Evolutionary conservation across 2,329 filamentous ascomycete species (phyloP).

Genomic region (Aspergillus novofumigatus): DNA sequence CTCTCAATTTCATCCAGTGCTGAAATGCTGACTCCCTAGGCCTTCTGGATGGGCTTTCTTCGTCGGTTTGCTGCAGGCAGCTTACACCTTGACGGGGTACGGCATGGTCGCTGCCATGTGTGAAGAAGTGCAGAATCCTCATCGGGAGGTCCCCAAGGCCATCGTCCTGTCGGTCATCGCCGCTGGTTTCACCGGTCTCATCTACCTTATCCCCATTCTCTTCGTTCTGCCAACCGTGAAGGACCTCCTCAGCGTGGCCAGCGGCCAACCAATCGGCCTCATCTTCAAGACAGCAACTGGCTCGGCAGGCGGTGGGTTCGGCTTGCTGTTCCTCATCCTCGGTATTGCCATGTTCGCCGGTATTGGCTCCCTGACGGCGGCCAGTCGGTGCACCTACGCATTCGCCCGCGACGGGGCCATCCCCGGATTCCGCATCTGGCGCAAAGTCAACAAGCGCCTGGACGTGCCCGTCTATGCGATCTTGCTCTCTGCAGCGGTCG

Average conservation of each 20-base stretch:
- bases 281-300: slow-evolving; percentile 74
- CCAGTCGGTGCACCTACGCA: slow-evolving; percentile 70
- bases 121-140: slow-evolving; percentile 66
- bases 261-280: slow-evolving; percentile 70
- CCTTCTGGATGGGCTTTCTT: slow-evolving; percentile 69
- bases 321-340: slow-evolving; percentile 69
- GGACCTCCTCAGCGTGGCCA: slow-evolving; percentile 60
- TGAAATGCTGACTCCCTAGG: slow-evolving; percentile 30
- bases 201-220: slow-evolving; percentile 69
- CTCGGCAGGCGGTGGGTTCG: slow-evolving; percentile 68
- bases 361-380: slow-evolving; percentile 68
- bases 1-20: neutral
- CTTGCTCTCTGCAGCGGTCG: slow-evolving; percentile 62
- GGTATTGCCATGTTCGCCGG: slow-evolving; percentile 75
- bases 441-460: slow-evolving; percentile 59
- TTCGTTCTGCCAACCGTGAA: slow-evolving; percentile 69
- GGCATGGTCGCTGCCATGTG: slow-evolving; percentile 70
- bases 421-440: slow-evolving; percentile 64
- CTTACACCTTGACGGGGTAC: slow-evolving; percentile 51
- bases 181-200: slow-evolving; percentile 60
- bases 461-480: slow-evolving; percentile 69
- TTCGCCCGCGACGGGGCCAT: slow-evolving; percentile 73
- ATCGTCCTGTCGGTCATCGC: slow-evolving; percentile 67
- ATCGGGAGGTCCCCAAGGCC: slow-evolving; percentile 65
- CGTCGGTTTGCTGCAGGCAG: slow-evolving; percentile 64